Conservation (phyloP, 768 basidiomycete genomes). For the Boletus speciosus region DNA sequence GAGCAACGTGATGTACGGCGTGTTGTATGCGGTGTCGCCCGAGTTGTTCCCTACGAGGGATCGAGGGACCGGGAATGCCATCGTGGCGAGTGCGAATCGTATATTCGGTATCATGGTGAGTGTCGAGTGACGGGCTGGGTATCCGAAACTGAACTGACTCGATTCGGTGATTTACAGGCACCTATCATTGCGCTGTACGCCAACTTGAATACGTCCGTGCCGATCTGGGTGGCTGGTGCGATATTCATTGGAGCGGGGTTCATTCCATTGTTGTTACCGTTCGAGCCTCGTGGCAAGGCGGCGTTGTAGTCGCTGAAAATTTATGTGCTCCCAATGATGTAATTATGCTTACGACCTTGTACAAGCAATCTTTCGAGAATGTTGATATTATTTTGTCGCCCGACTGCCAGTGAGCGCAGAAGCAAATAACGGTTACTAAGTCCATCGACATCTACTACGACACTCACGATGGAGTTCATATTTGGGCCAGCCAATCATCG, state of each 20-base stretch:
- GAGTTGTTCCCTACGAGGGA: slow-evolving; percentile 54
- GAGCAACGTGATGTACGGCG: slow-evolving; percentile 56
- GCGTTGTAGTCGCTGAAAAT: slow-evolving; percentile 34
- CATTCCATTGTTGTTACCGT: slow-evolving; percentile 49
- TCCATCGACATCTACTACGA: no score
- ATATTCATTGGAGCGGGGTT: slow-evolving; percentile 50
- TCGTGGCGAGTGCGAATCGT: slow-evolving; percentile 50
- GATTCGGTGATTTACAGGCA: slow-evolving; percentile 29
- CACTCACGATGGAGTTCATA: no score
- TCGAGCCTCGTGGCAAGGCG: slow-evolving; percentile 56
- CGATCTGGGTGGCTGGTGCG: slow-evolving; percentile 53
- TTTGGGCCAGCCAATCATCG: no score
- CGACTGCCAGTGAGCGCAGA: not conserved
- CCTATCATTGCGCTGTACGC: slow-evolving; percentile 42
- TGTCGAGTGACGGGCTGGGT: not conserved
- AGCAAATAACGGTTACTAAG: not conserved
- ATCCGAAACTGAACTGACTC: not conserved
- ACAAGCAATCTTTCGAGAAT: not conserved
- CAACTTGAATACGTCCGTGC: slow-evolving; percentile 44
- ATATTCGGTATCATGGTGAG: slow-evolving; percentile 58
- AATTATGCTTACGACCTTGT: not conserved
- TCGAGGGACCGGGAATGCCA: slow-evolving; percentile 54
- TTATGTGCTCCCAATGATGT: not conserved
- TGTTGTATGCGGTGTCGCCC: slow-evolving; percentile 41
- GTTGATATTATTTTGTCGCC: slow-evolving; percentile 12